A percentile compares a stretch with the other conserved stretches of the same genome.
These are phyloP conservation scores for Eucalyptus rudis DNA, from an alignment of 345 rosid genomes.

Conservation along the genomic window DNA sequence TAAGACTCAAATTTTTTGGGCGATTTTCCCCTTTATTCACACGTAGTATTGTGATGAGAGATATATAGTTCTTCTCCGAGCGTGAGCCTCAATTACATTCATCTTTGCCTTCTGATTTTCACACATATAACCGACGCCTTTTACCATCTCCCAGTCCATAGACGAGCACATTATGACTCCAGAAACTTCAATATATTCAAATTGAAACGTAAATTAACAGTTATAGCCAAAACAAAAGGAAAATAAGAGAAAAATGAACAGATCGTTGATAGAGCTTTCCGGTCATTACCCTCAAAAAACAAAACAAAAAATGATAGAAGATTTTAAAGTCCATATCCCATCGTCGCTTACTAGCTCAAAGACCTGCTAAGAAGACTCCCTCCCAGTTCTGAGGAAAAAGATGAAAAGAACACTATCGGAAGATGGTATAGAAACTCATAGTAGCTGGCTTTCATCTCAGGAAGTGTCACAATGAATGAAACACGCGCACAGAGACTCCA, in stretches of 20 bases:
- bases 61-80: background rate
- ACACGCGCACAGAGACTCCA: background rate
- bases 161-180: background rate
- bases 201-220: background rate
- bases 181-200: background rate
- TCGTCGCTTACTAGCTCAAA: background rate
- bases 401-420: background rate
- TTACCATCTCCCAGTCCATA: background rate
- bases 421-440: background rate
- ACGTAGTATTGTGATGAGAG: background rate
- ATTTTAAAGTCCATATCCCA: background rate
- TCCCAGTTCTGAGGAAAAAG: background rate
- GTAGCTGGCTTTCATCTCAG: background rate
- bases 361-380: background rate
- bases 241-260: background rate
- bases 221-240: background rate
- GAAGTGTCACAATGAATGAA: background rate
- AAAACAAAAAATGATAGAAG: background rate
- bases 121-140: background rate
- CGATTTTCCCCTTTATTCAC: too few species aligned
- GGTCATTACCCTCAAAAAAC: background rate
- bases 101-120: background rate
- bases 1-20: too few species aligned
- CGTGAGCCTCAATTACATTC: background rate
- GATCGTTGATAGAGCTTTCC: background rate